Percentiles rank a stretch among this genome's conserved stretches.
Conservation (phyloP, 352 stramenopile genomes). For the Lagenidium giganteum region DNA sequence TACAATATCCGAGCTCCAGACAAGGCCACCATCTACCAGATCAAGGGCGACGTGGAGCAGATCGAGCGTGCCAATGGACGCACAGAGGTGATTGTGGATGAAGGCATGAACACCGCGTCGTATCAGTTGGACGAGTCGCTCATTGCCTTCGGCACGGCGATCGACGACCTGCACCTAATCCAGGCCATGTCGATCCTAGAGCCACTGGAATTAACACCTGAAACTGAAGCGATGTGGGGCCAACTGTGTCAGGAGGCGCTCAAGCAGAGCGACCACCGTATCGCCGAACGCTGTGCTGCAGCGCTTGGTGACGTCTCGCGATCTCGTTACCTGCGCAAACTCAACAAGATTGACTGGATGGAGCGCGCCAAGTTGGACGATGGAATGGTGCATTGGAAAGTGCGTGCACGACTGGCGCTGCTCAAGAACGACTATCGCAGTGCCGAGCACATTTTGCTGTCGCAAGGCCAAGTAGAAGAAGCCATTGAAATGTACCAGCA, state of each 20-base stretch:
- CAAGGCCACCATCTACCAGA: conserved; percentile 63
- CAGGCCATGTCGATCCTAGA: conserved; percentile 79
- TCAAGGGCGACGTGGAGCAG: conserved; percentile 75
- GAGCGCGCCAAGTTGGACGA: conserved; percentile 58
- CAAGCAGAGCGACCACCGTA: conserved; percentile 68
- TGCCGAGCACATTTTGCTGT: conserved; percentile 85
- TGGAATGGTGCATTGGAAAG: conserved; percentile 69
- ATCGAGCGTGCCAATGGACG: conserved; percentile 57
- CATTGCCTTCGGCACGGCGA: conserved; percentile 69
- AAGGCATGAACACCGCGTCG: conserved; percentile 53
- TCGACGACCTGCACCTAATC: conserved; percentile 56
- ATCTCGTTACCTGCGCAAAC: conserved; percentile 78
- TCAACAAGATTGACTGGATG: conserved; percentile 83
- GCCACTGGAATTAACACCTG: conserved; percentile 77
- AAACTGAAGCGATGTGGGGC: conserved; percentile 90
- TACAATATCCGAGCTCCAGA: conserved; percentile 76
- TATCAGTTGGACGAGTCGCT: conserved; percentile 73
- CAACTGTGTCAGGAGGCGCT: conserved; percentile 81
- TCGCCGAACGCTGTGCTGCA: conserved; percentile 83
- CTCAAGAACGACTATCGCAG: conserved; percentile 85
- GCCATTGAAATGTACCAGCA: conserved; percentile 92
- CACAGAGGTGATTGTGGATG: conserved; percentile 77
- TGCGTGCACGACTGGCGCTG: conserved; percentile 64
- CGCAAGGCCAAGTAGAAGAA: conserved; percentile 85
- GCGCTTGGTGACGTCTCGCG: conserved; percentile 84